Base-by-base conservation (phyloP, 2,329 filamentous ascomycete genomes). In the Fusarium nelsonii region DNA sequence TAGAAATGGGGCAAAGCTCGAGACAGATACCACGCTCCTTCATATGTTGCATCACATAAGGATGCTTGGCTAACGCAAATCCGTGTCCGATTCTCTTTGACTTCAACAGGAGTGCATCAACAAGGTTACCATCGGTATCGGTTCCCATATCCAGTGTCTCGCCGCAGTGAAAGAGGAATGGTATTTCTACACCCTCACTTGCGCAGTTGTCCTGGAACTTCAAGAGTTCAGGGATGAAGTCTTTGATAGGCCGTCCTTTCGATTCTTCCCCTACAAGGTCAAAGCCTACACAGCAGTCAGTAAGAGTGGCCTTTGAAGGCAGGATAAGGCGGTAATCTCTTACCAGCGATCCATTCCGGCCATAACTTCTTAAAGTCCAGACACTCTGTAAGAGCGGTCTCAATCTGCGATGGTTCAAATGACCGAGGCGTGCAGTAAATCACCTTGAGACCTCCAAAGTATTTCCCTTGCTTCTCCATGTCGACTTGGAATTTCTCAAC, bases 1-100 rank as follows among this genome's bases (percentile, higher is more conserved):
- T 94, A 1, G 90, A 93, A 50, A 93, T 92, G 1, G 91, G 91
- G 70, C 91, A 93, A 2, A 92, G 81, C 79, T 94, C 91, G n/a
- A 94, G 82, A 69, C 90, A 92, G 34, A 93, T 86, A 11, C 84
- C 82, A n/a, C 82, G 81, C 60, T 83, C 78, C 77, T 87, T 89
- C 85, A 92, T 91, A 50, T 85, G 80, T 66, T 89, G 81, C 78
- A 92, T 87, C n/a, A 93, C 80, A 37, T 86, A 80, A 0, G 88
- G 88, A 74, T 93, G 91, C 58, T 88, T 86, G 15, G 90, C 82
- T 6, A 93, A 80, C 0, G 91, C 88, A 70, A 91, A 93, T 1
- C 91, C 91, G 72, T 94, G 91, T 0, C 91, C 91, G 51, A 94
- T 91, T 15, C 91, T 88, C 78, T 88, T 90, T 3, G 90, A 84